These are phyloP conservation scores for Conticribra guillardii DNA, from an alignment of 108 stramenopile genomes.

Conservation along the genomic window DNA sequence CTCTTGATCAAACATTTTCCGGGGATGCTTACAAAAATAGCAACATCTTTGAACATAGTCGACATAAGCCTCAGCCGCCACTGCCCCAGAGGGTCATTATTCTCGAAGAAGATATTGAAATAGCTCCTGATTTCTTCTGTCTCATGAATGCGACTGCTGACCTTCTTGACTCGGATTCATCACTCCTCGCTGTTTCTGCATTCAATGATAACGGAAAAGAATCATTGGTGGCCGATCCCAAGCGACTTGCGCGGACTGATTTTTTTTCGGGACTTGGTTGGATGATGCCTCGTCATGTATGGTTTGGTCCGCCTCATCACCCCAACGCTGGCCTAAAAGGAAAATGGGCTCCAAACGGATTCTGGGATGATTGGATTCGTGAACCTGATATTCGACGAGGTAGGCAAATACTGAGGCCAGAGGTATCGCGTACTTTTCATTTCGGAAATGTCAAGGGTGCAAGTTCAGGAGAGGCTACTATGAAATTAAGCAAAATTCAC, in stretches of 20 bases:
- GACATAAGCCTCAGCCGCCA: constrained; percentile 10
- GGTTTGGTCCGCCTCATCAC: constrained; percentile 54
- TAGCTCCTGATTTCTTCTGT: constrained; percentile 91
- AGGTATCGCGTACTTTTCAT: constrained; percentile 87
- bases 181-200: constrained; percentile 88
- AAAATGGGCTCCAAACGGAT: constrained; percentile 72
- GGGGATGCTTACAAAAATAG: constrained; percentile 17
- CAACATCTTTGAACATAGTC: constrained; percentile 23
- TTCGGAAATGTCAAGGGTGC: constrained; percentile 78
- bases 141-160: constrained; percentile 83
- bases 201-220: constrained; percentile 93
- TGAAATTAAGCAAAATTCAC: constrained; percentile 54
- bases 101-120: constrained; percentile 91
- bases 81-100: constrained; percentile 75
- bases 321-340: constrained; percentile 58
- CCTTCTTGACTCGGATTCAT: constrained; percentile 74
- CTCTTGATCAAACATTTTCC: constrained; percentile 74
- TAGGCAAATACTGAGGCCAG: constrained; percentile 85
- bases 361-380: constrained; percentile 98
- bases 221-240: constrained; percentile 51
- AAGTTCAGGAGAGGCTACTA: constrained; percentile 60
- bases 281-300: constrained; percentile 87
- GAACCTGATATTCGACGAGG: constrained; percentile 80
- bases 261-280: constrained; percentile 97
- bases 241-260: constrained; percentile 77